phyloP scores from a whole-genome alignment of 108 stramenopile species.

The Fistulifera pelliculosa region DNA sequence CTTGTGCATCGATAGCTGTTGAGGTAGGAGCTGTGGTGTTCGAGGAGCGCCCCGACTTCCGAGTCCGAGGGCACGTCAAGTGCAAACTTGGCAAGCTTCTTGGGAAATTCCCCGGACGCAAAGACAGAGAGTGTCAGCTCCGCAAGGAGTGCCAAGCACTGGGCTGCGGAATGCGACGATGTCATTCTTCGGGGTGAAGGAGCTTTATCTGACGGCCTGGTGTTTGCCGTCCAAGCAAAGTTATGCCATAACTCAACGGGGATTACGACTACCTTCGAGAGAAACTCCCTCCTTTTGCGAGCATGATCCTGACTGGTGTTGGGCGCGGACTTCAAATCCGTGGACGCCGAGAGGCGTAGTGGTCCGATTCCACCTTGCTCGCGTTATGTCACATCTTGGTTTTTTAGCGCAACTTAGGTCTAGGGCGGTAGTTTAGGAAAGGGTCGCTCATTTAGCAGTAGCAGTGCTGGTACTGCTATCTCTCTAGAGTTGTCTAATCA shows the following conservation, averaged over 20 bases:
- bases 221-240: slow-evolving; percentile 61
- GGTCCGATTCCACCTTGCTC: slow-evolving; percentile 78
- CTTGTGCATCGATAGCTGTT: too few relatives aligned
- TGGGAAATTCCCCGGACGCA: slow-evolving; percentile 81
- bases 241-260: slow-evolving; percentile 74
- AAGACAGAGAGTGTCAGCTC: slow-evolving; percentile 59
- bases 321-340: slow-evolving; percentile 81
- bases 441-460: too few relatives aligned
- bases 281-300: slow-evolving; percentile 23
- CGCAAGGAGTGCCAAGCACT: slow-evolving; percentile 52
- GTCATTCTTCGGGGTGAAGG: slow-evolving; percentile 32
- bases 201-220: slow-evolving; percentile 19
- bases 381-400: too few relatives aligned
- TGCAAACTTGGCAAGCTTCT: slow-evolving; percentile 33
- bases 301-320: slow-evolving; percentile 81
- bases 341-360: slow-evolving; percentile 75
- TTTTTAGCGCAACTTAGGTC: too few relatives aligned
- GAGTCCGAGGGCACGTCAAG: slow-evolving; percentile 36
- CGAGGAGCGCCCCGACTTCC: slow-evolving; percentile 57
- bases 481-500: too few relatives aligned
- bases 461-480: too few relatives aligned
- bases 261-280: slow-evolving; percentile 28
- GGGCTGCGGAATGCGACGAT: slow-evolving; percentile 21
- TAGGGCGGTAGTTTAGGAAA: too few relatives aligned
- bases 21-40: slow-evolving; percentile 11